Evolutionary conservation across 2,329 filamentous ascomycete genomes (phyloP), one percentile per base, ranked within the genome.

Genomic region (Ceratocystis cubensis): DNA sequence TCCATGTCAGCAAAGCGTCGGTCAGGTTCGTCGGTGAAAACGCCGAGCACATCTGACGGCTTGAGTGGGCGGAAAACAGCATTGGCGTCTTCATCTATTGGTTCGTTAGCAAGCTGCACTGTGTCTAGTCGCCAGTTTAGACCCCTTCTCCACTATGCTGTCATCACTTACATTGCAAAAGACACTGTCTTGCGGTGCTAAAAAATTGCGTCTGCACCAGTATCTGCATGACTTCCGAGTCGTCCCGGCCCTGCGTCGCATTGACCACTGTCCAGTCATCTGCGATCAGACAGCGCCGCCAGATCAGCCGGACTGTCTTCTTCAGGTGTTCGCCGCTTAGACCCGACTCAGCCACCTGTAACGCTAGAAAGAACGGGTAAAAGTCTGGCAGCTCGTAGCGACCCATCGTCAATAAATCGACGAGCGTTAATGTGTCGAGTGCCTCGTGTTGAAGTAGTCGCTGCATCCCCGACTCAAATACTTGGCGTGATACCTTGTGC

Each of bases 211-310:
- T 96, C 66, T 81, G 76, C 41, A 79, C 78, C 30, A 95, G 76
- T 20, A 83, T 78, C 33, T 82, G 79, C 65, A 85, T 79, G 33
- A 91, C 82, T 69, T 88, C 82, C 2, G 78, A 76, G 72, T 96
- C 91, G 66, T 85, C 84, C 73, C 89, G 88, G 68, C 87, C 80
- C 61, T 87, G 84, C 0, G 88, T 93, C 70, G 89, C 85, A 72
- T 94, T 93, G 73, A 95, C 82, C 67, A 78, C 80, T 30, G 82
- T 78, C 94, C 94, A 99, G 73, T 96, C 84, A 74, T 96, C 92
- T 63, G 86, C 84, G 70, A 93, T 82, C 72, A 88, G 88, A 69
- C 91, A 87, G 65, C 94, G 85, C 73, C 94, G 88, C 94, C 94
- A 99, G 69, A 97, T 89, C 48, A 85, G 77, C 17, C 78, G 76